These are phyloP conservation scores for Pythium myriotylum DNA, from an alignment of 352 stramenopile genomes.

Conservation along the genomic window DNA sequence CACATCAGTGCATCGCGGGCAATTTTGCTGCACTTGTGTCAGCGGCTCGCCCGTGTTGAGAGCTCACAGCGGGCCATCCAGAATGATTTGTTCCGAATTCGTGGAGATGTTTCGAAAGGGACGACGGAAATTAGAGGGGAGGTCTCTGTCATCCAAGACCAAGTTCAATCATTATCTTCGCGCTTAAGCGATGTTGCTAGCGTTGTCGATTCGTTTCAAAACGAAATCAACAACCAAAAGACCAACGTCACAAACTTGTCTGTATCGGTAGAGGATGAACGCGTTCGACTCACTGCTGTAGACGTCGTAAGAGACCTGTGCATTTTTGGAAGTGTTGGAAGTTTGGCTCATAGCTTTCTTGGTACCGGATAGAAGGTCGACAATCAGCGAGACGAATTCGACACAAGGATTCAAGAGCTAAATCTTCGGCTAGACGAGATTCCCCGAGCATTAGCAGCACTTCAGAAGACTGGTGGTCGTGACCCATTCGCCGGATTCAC, in stretches of 20 bases:
- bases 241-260: conserved; percentile 47
- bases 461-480: conserved; percentile 35
- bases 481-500: conserved; percentile 41
- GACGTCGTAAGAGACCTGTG: conserved; percentile 38
- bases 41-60: conserved; percentile 61
- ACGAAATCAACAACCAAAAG: conserved; percentile 60
- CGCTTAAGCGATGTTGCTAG: conserved; percentile 63
- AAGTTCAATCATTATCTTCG: conserved; percentile 50
- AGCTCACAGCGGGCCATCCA: conserved; percentile 43
- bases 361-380: conserved; percentile 82
- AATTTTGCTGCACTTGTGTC: conserved; percentile 67
- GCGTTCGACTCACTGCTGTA: conserved; percentile 44
- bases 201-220: conserved; percentile 67
- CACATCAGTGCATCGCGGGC: conserved; percentile 57
- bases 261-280: conserved; percentile 53
- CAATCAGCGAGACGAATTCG: conserved; percentile 63
- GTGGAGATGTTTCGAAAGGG: conserved; percentile 41
- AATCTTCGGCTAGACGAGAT: conserved; percentile 69
- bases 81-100: conserved; percentile 40
- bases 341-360: not conserved
- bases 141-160: conserved; percentile 44
- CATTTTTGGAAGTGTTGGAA: not conserved
- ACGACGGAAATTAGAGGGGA: conserved; percentile 48
- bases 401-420: conserved; percentile 59
- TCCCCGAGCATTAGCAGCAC: conserved; percentile 45